Evolutionary conservation across 352 stramenopile species (phyloP).

Genomic region (Phytopythium ostracodes): DNA sequence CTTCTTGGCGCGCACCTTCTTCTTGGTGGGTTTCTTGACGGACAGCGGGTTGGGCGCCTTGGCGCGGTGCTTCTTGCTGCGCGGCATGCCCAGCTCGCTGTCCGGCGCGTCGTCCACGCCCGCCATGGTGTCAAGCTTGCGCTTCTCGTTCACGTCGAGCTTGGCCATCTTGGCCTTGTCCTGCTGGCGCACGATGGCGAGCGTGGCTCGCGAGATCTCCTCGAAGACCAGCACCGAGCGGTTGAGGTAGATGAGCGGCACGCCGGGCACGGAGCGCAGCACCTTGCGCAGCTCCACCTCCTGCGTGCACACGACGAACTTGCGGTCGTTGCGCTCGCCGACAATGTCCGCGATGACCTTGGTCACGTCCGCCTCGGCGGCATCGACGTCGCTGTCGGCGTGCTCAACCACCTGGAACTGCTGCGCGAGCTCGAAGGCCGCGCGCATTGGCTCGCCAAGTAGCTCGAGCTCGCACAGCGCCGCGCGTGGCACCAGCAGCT

Average conservation of each 20-base stretch:
- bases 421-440: constrained; percentile 62
- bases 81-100: constrained; percentile 16
- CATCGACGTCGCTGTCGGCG: constrained; percentile 21
- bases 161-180: constrained; percentile 69
- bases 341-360: constrained; percentile 50
- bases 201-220: constrained; percentile 70
- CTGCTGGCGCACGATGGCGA: constrained; percentile 76
- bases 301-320: constrained; percentile 82
- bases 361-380: constrained; percentile 40
- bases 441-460: constrained; percentile 52
- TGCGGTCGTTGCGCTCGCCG: constrained; percentile 72
- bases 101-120: constrained; percentile 5
- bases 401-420: constrained; percentile 60
- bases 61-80: constrained; percentile 43
- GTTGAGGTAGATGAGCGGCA: constrained; percentile 86
- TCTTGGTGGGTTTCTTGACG: constrained; percentile 70
- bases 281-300: constrained; percentile 78
- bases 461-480: constrained; percentile 73
- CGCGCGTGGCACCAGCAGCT: constrained; percentile 67
- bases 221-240: constrained; percentile 86
- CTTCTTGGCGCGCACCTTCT: constrained; percentile 80
- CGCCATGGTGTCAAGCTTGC: constrained; percentile 58
- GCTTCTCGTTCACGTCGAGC: constrained; percentile 72
- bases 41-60: constrained; percentile 77
- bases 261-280: constrained; percentile 60